A percentile compares a stretch with the other conserved stretches of the same genome.
phyloP scores from a whole-genome alignment of 2,329 filamentous ascomycete genomes.

The Aspergillus awamori region DNA sequence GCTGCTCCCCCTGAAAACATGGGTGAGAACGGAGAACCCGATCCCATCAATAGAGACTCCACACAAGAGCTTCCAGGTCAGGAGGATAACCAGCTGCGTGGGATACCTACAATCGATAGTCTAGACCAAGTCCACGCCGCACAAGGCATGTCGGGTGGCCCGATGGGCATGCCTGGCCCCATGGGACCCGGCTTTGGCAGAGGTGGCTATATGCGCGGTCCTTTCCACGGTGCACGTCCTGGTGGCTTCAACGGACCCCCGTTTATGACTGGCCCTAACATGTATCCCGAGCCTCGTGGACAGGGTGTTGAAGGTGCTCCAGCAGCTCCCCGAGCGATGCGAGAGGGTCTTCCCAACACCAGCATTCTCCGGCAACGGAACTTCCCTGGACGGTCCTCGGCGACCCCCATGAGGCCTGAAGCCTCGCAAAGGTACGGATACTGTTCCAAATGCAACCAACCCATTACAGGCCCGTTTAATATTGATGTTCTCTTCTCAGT shows the following conservation, averaged over 20 bases:
- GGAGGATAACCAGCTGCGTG: conserved; percentile 30
- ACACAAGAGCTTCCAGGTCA: conserved; percentile 18
- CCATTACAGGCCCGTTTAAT: conserved; percentile 12
- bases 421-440: conserved; percentile 35
- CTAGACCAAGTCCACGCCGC: conserved; percentile 30
- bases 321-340: conserved; percentile 92
- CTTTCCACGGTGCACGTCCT: conserved; percentile 47
- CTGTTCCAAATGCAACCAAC: not conserved
- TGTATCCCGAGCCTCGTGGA: conserved; percentile 46
- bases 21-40: conserved; percentile 19
- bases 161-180: conserved; percentile 29
- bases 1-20: conserved; percentile 6
- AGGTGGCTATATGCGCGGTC: conserved; percentile 50
- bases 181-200: conserved; percentile 42
- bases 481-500: conserved; percentile 20
- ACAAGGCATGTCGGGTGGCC: conserved; percentile 34
- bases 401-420: conserved; percentile 25
- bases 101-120: conserved; percentile 37
- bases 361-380: conserved; percentile 68
- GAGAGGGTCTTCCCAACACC: conserved; percentile 82
- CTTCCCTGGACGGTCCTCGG: conserved; percentile 39
- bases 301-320: conserved; percentile 73
- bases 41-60: conserved; percentile 14
- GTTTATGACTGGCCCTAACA: conserved; percentile 31
- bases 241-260: conserved; percentile 34